These are phyloP conservation scores for Vanrija sp. DNA, from an alignment of 1,284 basidiomycete genomes.

Conservation along the genomic window DNA sequence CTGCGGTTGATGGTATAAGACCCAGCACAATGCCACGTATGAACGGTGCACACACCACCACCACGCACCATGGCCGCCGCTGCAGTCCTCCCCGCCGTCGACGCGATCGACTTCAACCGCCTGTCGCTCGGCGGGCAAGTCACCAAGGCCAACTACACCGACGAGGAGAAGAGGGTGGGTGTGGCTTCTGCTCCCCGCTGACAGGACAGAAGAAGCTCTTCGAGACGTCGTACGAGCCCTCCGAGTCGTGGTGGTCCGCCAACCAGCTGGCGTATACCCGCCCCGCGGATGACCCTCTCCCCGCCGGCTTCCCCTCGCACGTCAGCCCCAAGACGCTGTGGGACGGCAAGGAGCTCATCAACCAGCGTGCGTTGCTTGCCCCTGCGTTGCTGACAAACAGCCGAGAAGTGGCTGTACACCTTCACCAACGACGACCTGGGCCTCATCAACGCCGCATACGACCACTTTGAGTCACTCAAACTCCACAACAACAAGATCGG, in stretches of 20 bases:
- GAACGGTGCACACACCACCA: too few relatives aligned
- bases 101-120: too few relatives aligned
- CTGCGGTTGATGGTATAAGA: too few relatives aligned
- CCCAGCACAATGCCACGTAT: too few relatives aligned
- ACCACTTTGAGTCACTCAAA: constrained; percentile 21
- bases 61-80: too few relatives aligned
- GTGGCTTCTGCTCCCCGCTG: too few relatives aligned
- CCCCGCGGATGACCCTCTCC: constrained; percentile 19
- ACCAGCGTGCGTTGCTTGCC: constrained; percentile 22
- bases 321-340: constrained; percentile 17
- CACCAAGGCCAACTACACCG: too few relatives aligned
- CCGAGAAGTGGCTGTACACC: constrained; percentile 25
- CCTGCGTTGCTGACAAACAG: constrained; percentile 3
- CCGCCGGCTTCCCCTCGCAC: constrained; percentile 18
- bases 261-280: constrained; percentile 21
- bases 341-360: constrained; percentile 26
- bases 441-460: constrained; percentile 18
- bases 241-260: constrained; percentile 21
- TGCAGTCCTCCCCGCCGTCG: too few relatives aligned
- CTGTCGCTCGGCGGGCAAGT: too few relatives aligned
- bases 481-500: constrained; percentile 5
- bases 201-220: constrained; percentile 1
- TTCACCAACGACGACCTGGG: constrained; percentile 21
- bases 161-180: too few relatives aligned
- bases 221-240: constrained; percentile 25